Evolutionary conservation across 192 early-diverging fungal genomes (phyloP).

Genomic region (Gorgonomyces haynaldii): DNA sequence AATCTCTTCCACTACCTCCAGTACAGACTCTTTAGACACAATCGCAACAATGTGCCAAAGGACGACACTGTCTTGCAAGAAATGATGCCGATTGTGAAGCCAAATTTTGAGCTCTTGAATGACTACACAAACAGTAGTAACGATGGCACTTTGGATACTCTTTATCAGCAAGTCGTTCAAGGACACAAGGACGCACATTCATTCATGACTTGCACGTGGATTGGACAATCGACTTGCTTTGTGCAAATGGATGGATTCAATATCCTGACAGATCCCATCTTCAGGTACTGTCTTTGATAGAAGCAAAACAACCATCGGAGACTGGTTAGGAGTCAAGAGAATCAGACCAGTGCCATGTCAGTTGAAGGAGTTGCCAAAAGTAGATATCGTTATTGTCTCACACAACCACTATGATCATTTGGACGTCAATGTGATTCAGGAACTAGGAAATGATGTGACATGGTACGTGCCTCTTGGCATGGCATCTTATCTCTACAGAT

Average conservation of each 20-base stretch:
- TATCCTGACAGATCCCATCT: conserved; percentile 42
- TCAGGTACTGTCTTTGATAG: conserved; percentile 12
- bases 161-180: neutral
- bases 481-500: conserved; percentile 28
- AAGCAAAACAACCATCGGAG: conserved; percentile 21
- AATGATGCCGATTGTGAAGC: conserved; percentile 14
- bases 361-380: conserved; percentile 27
- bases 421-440: conserved; percentile 31
- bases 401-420: conserved; percentile 50
- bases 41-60: conserved; percentile 24
- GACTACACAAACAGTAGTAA: too few relatives aligned
- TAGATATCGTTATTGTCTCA: conserved; percentile 44
- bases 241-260: conserved; percentile 42
- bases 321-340: conserved; percentile 33
- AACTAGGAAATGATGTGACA: conserved; percentile 36
- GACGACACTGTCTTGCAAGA: conserved; percentile 11
- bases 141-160: too few relatives aligned
- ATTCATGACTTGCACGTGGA: conserved; percentile 16
- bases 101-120: conserved; percentile 19
- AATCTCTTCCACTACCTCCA: conserved; percentile 22
- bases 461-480: conserved; percentile 48
- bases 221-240: conserved; percentile 43
- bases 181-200: neutral
- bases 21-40: conserved; percentile 24
- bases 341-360: conserved; percentile 37